Conservation (phyloP, 2,329 filamentous ascomycete genomes). For the Diaporthe amygdali region DNA sequence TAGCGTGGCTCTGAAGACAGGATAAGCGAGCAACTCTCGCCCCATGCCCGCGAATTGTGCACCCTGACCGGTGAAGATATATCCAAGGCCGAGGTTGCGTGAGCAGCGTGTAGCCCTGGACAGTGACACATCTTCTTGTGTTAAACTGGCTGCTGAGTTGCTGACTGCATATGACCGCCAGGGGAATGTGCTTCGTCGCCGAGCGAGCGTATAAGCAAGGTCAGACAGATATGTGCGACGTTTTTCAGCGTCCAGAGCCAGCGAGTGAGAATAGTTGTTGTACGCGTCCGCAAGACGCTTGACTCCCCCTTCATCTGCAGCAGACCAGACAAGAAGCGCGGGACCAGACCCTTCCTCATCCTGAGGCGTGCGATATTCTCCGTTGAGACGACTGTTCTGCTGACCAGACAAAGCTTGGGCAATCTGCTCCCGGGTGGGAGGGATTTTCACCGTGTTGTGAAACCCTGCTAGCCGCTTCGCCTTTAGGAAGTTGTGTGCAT, state of each 20-base stretch:
- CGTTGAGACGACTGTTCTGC: too few species aligned
- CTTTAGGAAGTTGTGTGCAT: neutral
- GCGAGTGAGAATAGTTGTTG: too few species aligned
- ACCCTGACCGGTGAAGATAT: slow-evolving; percentile 41
- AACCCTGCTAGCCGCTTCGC: neutral
- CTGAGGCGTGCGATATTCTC: too few species aligned
- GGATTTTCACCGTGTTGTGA: neutral
- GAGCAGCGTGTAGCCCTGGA: too few species aligned
- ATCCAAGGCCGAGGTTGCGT: slow-evolving; percentile 27
- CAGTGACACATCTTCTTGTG: too few species aligned
- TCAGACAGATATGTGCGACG: slow-evolving; percentile 29
- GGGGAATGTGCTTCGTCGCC: slow-evolving; percentile 32
- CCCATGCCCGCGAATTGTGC: slow-evolving; percentile 38
- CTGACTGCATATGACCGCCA: slow-evolving; percentile 30
- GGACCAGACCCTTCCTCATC: too few species aligned
- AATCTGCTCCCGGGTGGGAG: too few species aligned
- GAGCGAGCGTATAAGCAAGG: slow-evolving; percentile 34
- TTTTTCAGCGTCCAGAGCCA: too few species aligned
- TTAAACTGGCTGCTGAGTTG: slow-evolving; percentile 30
- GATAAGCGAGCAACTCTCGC: slow-evolving; percentile 28
- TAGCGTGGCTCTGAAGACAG: slow-evolving; percentile 28
- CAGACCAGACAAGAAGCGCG: neutral
- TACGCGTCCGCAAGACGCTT: neutral
- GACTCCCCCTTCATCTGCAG: neutral
- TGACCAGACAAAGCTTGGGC: too few species aligned